Percentiles rank a stretch among this genome's conserved stretches.
phyloP scores from a whole-genome alignment of 345 rosid genomes.

The Eucalyptus pumila region DNA sequence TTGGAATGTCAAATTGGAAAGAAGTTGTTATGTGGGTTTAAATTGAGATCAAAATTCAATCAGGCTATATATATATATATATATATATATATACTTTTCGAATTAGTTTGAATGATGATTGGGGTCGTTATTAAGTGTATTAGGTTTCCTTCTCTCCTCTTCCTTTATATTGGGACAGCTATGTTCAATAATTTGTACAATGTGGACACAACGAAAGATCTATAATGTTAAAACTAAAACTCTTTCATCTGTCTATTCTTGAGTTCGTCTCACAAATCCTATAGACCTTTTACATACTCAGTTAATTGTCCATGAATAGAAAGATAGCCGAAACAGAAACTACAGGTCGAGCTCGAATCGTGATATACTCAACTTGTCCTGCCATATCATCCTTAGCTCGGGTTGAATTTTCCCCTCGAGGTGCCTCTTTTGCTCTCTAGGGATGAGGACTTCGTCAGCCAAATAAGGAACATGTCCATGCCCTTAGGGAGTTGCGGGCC shows the following conservation, averaged over 20 bases:
- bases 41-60: not conserved
- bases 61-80: fast-evolving
- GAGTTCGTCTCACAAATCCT: not conserved
- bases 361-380: not conserved
- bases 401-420: not conserved
- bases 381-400: not conserved
- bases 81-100: fast-evolving
- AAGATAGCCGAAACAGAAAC: not conserved
- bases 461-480: not conserved
- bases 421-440: not conserved
- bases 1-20: not conserved
- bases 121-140: not conserved
- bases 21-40: not conserved
- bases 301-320: not conserved
- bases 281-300: not conserved
- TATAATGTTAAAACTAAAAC: not conserved
- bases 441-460: not conserved
- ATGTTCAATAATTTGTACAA: not conserved
- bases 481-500: not conserved
- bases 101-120: not conserved
- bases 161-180: fast-evolving
- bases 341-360: not conserved
- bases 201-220: not conserved
- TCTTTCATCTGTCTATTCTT: fast-evolving
- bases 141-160: fast-evolving